A percentile compares a stretch with the other conserved stretches of the same genome.
Evolutionary conservation across 208 protist genomes (phyloP).

Genomic region (Borovskyia barvae): DNA sequence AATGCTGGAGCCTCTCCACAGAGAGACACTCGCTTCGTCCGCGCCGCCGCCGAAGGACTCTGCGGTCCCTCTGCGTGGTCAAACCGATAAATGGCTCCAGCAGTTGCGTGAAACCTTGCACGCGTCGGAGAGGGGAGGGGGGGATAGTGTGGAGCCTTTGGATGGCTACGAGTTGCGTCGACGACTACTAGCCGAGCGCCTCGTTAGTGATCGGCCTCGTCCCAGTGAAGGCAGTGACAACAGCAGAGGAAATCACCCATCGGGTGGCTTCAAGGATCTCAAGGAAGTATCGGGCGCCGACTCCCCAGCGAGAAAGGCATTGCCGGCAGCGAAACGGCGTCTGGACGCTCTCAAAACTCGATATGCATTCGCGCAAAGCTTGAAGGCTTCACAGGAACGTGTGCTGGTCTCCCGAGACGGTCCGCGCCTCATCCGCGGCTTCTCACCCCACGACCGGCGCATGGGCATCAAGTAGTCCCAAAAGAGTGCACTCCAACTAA

Average conservation of each 20-base stretch:
- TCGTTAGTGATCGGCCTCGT: slow-evolving; percentile 38
- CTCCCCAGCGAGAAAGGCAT: neutral
- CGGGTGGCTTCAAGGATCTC: no score
- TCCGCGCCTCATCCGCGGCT: slow-evolving; percentile 59
- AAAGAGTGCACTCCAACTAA: neutral
- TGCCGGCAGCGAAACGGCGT: slow-evolving; percentile 39
- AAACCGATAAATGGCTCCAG: slow-evolving; percentile 56
- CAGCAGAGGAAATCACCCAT: no score
- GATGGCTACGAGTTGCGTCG: slow-evolving; percentile 71
- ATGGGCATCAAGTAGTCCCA: slow-evolving; percentile 17
- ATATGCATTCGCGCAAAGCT: slow-evolving; percentile 52
- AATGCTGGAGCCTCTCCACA: neutral
- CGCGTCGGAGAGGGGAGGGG: slow-evolving; percentile 9
- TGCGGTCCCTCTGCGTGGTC: neutral
- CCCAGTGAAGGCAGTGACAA: no score
- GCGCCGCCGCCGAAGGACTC: neutral
- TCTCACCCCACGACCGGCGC: slow-evolving; percentile 46
- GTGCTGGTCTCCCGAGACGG: slow-evolving; percentile 19
- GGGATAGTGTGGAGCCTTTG: slow-evolving; percentile 11
- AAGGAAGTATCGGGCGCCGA: no score
- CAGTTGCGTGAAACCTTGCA: slow-evolving; percentile 44
- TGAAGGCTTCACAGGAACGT: slow-evolving; percentile 28
- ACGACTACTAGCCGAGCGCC: slow-evolving; percentile 39
- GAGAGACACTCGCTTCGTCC: no score
- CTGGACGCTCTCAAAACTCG: slow-evolving; percentile 76